Evolutionary conservation across 1,284 basidiomycete genomes (phyloP), one percentile per base, ranked within the genome.

Genomic region (Trametes versicolor): DNA sequence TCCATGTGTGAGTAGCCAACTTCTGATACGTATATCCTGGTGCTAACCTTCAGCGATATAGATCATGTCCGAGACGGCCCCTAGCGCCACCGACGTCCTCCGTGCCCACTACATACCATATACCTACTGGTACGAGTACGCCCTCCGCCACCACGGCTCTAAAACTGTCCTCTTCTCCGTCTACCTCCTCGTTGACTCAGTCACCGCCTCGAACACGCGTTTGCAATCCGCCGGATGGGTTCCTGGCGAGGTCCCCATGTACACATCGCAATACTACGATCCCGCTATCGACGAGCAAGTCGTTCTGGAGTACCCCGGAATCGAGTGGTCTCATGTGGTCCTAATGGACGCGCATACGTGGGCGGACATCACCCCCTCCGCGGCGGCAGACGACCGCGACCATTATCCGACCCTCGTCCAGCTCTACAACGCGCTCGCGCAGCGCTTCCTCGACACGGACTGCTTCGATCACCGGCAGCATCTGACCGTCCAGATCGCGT

Each of bases 41-140:
- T 41, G 39, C 39, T 41, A 4, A 41, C 39, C 39, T 41, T 41
- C 13, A 41, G 39, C 39, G 39, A 41, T 41, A 41, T 41, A 41
- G 39, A 48, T 10, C 21, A 48, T 48, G 45, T 17, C 45, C 12
- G 45, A 48, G 23, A 48, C 23, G 9, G 21, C 25, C 21, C 21
- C 45, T 25, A 3, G 21, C 21, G 23, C 45, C 23, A 48, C 45
- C 37, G 19, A 54, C 27, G 34, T 51, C 50, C 32, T 63, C 34
- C 56, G 62, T 13, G 34, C 56, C 8, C 41, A 39, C 29, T 36
- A 29, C 29, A 56, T 64, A 27, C 29, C 63, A 3, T 60, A 64
- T 47, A 51, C 53, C 15, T 55, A 60, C 23, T 64, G 63, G 63
- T 60, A 60, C 39, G 63, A 60, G 53, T 43, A 64, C 25, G 63